Base-by-base conservation (phyloP, 164 flowering plant species). In the Chimonanthus praecox region DNA sequence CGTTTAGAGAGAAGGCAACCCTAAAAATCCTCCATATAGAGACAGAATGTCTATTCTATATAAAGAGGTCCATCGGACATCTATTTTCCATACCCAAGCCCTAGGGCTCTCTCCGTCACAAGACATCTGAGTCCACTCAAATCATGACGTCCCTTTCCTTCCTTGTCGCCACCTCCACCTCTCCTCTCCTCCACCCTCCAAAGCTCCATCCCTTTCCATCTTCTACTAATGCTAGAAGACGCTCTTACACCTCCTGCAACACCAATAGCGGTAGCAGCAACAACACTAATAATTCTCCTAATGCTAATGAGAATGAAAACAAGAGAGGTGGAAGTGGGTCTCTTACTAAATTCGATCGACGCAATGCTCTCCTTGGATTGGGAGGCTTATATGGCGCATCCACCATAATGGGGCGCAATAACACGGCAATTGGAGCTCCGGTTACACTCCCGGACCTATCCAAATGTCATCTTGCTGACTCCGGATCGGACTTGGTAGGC, bases 311-410 rank as follows among this genome's bases (percentile, higher is more conserved):
- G 6, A 9, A 16, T 45, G 15, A 43, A 4, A 45, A 3, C 50
- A 45, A 65, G 18, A 11, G 8, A 10, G 43, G 45, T 4, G 65
- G 33, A 5, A n/a, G 10, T 9, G 44, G 47, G 44, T 65, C 48
- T 65, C 50, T 18, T 68, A 50, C 47, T 7, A 47, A 43, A 33
- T 13, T 68, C 21, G 70, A 68, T 47, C n/a, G 70, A 20, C 70
- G 70, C 11, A 68, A 68, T 9, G 51, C 48, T n/a, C 70, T 68
- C 51, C 54, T 68, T 1, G 70, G 70, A 2, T 13, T 46, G 3
- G 70, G 70, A 16, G 70, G 70, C 43, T 51, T 68, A 5, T 68
- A 68, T 9, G 70, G 70, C n/a, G 50, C 54, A 15, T 9, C 70
- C 4, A 65, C 47, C 68, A 47, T 65, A 16, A 5, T 11, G 13